Base-by-base conservation (phyloP, 768 basidiomycete species). In the Tricholoma sp. region DNA sequence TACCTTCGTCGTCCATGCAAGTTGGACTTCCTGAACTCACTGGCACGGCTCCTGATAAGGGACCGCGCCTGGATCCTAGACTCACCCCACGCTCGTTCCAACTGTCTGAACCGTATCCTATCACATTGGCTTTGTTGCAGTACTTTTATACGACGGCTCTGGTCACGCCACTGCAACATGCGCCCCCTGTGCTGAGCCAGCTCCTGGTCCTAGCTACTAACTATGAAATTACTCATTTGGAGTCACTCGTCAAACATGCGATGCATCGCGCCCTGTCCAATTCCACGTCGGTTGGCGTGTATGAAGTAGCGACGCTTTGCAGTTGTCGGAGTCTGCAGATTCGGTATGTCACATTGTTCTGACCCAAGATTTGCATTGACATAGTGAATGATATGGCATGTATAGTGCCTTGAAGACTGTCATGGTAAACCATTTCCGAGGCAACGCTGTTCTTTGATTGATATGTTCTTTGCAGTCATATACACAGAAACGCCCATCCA, bases 251-350 rank as follows among this genome's bases (percentile, higher is more conserved):
- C n/a, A 89, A 89, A 63, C 95, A 98, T 69, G 91, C 94, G 4
- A 91, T 98, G 86, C 96, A 98, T 67, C 84, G 87, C 19, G 83
- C 88, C 14, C 72, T 98, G 29, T 89, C 87, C 31, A 91, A 91
- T 65, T 82, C 84, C 27, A 91, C 88, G 11, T 91, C 90, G 24
- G 91, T 95, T 18, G 91, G 89, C 24, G 89, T 98, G 45, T 98
- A 98, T 68, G 94, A 97, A 69, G 94, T 97, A 9, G 92, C 95
- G 8, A 96, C 95, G 2, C 74, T 98, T 4, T 94, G 92, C 66
- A 90, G 85, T 61, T 91, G 89, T 68, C 83, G 91, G 60, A 89
- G 90, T 66, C 74, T 98, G 57, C 94, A 97, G 66, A 93, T 97
- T 63, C 79, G 94, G 86, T 89, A 71, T 51, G 82, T 79, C 24